Evolutionary conservation across 108 stramenopile species (phyloP).

Genomic region (Chaetoceros tenuissimus): DNA sequence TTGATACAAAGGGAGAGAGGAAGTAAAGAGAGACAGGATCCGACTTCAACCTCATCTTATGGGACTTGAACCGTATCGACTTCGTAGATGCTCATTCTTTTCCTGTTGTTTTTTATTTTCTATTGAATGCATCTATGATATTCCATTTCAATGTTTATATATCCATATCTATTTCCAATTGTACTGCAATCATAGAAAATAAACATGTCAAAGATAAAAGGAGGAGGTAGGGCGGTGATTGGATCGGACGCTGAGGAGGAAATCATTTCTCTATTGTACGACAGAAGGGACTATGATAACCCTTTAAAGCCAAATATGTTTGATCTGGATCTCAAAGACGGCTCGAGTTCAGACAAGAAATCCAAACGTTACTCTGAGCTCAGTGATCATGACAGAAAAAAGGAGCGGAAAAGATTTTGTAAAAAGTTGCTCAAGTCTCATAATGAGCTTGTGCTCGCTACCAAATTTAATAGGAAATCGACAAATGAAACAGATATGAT

Average conservation of each 20-base stretch:
- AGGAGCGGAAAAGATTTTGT: slow-evolving; percentile 18
- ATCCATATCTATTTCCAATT: too few species aligned
- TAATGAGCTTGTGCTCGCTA: slow-evolving; percentile 10
- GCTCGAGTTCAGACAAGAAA: slow-evolving; percentile 1
- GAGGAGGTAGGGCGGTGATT: slow-evolving; percentile 46
- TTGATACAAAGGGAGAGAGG: too few species aligned
- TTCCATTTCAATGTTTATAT: too few species aligned
- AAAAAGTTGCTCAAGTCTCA: slow-evolving; percentile 22
- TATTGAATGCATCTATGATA: too few species aligned
- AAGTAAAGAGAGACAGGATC: too few species aligned
- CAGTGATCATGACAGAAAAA: slow-evolving; percentile 22
- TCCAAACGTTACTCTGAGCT: background rate
- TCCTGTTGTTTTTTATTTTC: too few species aligned
- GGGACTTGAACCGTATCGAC: background rate
- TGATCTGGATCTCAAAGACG: slow-evolving; percentile 8
- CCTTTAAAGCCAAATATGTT: background rate
- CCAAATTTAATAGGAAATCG: slow-evolving; percentile 8
- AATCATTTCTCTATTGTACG: slow-evolving; percentile 28
- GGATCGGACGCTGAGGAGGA: slow-evolving; percentile 26
- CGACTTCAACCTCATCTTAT: background rate
- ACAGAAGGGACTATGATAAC: slow-evolving; percentile 4
- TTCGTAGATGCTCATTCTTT: too few species aligned
- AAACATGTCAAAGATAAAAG: slow-evolving; percentile 31
- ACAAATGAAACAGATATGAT: background rate
- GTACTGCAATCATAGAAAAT: too few species aligned